phyloP scores from a whole-genome alignment of 805 yeast genomes.

The Candida ponderosae region DNA sequence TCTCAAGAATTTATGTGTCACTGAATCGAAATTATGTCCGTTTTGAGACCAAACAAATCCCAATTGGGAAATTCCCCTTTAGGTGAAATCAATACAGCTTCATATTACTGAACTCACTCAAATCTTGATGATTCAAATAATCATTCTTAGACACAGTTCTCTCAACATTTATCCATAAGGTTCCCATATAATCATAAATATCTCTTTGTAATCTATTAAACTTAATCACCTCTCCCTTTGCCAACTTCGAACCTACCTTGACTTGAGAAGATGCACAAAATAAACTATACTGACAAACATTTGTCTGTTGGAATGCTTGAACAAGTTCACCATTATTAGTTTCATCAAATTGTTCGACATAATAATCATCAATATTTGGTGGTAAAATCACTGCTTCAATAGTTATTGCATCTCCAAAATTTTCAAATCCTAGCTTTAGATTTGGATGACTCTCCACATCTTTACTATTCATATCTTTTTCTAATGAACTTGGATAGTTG shows the following conservation, averaged over 20 bases:
- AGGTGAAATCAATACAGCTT: no score
- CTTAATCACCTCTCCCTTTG: background rate
- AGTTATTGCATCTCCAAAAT: conserved; percentile 27
- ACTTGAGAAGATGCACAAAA: background rate
- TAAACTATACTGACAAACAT: conserved; percentile 26
- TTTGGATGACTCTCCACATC: conserved; percentile 16
- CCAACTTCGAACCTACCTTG: no score
- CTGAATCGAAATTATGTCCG: no score
- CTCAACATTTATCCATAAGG: background rate
- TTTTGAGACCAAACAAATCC: no score
- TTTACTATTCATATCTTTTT: conserved; percentile 1
- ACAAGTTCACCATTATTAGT: conserved; percentile 29
- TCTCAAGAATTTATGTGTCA: no score
- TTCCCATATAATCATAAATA: no score
- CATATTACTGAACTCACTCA: background rate
- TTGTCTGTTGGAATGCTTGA: conserved; percentile 39
- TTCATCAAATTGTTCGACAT: conserved; percentile 11
- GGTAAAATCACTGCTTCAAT: conserved; percentile 43
- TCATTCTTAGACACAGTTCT: background rate
- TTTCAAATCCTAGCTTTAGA: conserved; percentile 4
- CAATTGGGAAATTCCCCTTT: no score
- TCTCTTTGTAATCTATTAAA: no score
- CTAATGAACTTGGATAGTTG: background rate
- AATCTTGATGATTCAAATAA: no score
- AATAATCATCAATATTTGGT: conserved; percentile 29